A percentile compares a stretch with the other conserved stretches of the same genome.
Evolutionary conservation across 345 rosid genomes (phyloP).

Genomic region (Arabidopsis thaliana): TAIR10.1 NC_003075.7:17986501-17987000

Average conservation of each 20-base stretch:
- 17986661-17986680: conserved; percentile 67
- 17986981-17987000: conserved; percentile 47
- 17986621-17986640: conserved; percentile 28
- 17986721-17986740: conserved; percentile 95
- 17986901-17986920: conserved; percentile 67
- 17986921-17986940: not conserved
- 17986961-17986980: too few relatives aligned
- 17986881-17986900: conserved; percentile 56
- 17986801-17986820: conserved; percentile 23
- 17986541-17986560: conserved; percentile 38
- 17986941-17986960: too few relatives aligned
- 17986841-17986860: conserved; percentile 67
- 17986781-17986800: conserved; percentile 77
- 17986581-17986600: conserved; percentile 16
- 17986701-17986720: conserved; percentile 93
- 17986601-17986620: conserved; percentile 32
- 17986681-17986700: conserved; percentile 88
- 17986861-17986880: conserved; percentile 71
- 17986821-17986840: conserved; percentile 61
- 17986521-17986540: conserved; percentile 2
- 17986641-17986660: conserved; percentile 72
- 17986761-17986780: conserved; percentile 71
- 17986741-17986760: conserved; percentile 75
- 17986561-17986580: not conserved
- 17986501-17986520: not conserved